A percentile compares a stretch with the other conserved stretches of the same genome.
Conservation (phyloP, 805 yeast genomes). For the Tanozyma kutaoensis region DNA sequence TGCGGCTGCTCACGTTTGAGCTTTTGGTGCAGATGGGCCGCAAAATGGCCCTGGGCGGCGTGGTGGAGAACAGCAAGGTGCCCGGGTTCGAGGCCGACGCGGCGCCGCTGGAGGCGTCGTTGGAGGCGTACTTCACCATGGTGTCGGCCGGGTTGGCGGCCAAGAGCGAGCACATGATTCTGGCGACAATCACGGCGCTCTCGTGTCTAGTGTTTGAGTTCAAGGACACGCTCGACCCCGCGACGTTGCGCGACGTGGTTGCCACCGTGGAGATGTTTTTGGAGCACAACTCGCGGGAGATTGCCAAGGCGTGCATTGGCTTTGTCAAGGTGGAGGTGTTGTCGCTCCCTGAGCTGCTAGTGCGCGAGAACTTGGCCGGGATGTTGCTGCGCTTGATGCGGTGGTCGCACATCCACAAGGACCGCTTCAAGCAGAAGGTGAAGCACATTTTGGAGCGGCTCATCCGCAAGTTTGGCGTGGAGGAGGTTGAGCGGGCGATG, state of each 20-base stretch:
- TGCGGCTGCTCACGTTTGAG: slow-evolving; percentile 70
- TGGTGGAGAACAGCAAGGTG: slow-evolving; percentile 48
- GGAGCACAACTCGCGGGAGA: slow-evolving; percentile 84
- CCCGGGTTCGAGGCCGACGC: slow-evolving; percentile 53
- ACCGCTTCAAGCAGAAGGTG: slow-evolving; percentile 86
- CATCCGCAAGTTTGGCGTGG: slow-evolving; percentile 83
- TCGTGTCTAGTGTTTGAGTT: slow-evolving; percentile 83
- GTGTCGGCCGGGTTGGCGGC: slow-evolving; percentile 95
- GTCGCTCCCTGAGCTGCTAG: slow-evolving; percentile 66
- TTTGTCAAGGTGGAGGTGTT: slow-evolving; percentile 83
- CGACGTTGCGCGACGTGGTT: slow-evolving; percentile 57
- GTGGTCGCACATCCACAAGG: slow-evolving; percentile 94
- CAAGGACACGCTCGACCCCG: slow-evolving; percentile 46
- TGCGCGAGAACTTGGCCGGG: slow-evolving; percentile 51
- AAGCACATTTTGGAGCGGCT: slow-evolving; percentile 88
- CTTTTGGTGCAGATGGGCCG: slow-evolving; percentile 71
- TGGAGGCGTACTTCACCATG: slow-evolving; percentile 82
- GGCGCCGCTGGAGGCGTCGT: slow-evolving; percentile 53
- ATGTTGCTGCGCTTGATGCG: slow-evolving; percentile 63
- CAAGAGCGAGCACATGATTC: slow-evolving; percentile 86
- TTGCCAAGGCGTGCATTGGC: slow-evolving; percentile 89
- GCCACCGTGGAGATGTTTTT: slow-evolving; percentile 82
- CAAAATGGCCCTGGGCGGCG: slow-evolving; percentile 59
- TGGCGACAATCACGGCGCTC: slow-evolving; percentile 82
- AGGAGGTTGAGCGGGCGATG: slow-evolving; percentile 64